Evolutionary conservation across 2,329 filamentous ascomycete species (phyloP), one percentile per base, ranked within the genome.

Genomic region (Pestalotiopsis sp.): DNA sequence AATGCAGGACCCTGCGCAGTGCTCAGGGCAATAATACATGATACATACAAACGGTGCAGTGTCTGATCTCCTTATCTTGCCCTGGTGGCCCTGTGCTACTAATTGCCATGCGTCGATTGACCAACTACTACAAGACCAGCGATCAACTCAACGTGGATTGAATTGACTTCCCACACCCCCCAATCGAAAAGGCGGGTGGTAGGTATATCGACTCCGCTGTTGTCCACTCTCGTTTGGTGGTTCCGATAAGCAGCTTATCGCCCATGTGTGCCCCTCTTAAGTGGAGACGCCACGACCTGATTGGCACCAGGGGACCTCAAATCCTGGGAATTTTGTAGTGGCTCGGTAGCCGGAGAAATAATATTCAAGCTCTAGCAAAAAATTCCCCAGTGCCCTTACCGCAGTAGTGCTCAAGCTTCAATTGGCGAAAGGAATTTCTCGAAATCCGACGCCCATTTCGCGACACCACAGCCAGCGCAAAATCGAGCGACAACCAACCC

Each of bases 351-450:
- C 61, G 61, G 61, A 64, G 61, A 64, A 64, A 64, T 45, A 49
- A 64, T 64, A n/a, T 45, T 64, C 61, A 64, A 64, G 61, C 61
- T 64, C 38, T 64, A 45, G 61, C 61, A 64, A 64, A 64, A 64
- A 64, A 64, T 64, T 64, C 61, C 61, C 12, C 5, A 64, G 41
- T 64, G 61, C 61, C 40, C 59, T 52, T 52, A 31, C 59, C 41
- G 27, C 14, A 36, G 14, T 20, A 27, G 61, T 64, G 64, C 49
- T 56, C 38, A 66, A 66, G 64, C 64, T 58, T 56, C 41, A 20
- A 57, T 56, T 56, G 52, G 41, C 13, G 41, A 25, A 65, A 40
- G 59, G 31, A 66, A 66, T 49, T 57, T 38, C 31, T 66, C 64
- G 52, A 67, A 36, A 36, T 52, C 38, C 23, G 61, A 56, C 36